Conservation (phyloP, 306 rosid genomes). For the Hylodesmum podocarpum region DNA sequence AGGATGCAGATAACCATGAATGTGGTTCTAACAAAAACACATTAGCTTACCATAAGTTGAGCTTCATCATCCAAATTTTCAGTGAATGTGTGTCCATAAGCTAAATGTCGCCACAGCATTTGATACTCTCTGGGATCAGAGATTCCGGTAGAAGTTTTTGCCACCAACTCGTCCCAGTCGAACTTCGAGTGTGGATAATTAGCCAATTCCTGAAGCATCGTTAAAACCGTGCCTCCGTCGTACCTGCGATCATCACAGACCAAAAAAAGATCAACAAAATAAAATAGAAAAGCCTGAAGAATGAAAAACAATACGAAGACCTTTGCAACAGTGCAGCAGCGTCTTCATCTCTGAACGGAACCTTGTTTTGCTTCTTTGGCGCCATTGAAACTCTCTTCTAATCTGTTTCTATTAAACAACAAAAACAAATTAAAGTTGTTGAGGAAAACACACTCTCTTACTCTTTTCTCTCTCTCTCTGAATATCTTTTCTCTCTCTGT, state of each 20-base stretch:
- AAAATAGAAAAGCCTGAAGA: too few species aligned
- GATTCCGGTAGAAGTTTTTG: conserved; percentile 69
- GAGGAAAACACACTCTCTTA: neutral
- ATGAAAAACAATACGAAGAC: conserved; percentile 9
- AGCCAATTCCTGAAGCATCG: conserved; percentile 68
- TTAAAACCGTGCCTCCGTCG: conserved; percentile 43
- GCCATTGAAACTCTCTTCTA: too few species aligned
- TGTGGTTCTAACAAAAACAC: too few species aligned
- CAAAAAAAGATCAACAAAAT: too few species aligned
- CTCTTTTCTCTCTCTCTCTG: too few species aligned
- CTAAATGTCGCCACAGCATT: conserved; percentile 88
- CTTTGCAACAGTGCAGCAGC: conserved; percentile 44
- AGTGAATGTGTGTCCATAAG: conserved; percentile 42
- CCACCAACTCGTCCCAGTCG: conserved; percentile 71
- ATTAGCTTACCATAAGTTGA: conserved; percentile 36
- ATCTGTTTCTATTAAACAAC: too few species aligned
- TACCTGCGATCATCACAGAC: too few species aligned
- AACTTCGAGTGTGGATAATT: conserved; percentile 41
- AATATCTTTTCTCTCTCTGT: too few species aligned
- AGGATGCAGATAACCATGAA: too few species aligned
- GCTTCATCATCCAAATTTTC: conserved; percentile 32
- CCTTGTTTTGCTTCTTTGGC: conserved; percentile 42
- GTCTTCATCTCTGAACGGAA: conserved; percentile 51
- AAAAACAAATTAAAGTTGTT: conserved; percentile 1
- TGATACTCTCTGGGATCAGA: conserved; percentile 70